Percentiles rank a stretch among this genome's conserved stretches.
phyloP scores from a whole-genome alignment of 176 grass and related monocot genomes.

The Pharus latifolius region DNA sequence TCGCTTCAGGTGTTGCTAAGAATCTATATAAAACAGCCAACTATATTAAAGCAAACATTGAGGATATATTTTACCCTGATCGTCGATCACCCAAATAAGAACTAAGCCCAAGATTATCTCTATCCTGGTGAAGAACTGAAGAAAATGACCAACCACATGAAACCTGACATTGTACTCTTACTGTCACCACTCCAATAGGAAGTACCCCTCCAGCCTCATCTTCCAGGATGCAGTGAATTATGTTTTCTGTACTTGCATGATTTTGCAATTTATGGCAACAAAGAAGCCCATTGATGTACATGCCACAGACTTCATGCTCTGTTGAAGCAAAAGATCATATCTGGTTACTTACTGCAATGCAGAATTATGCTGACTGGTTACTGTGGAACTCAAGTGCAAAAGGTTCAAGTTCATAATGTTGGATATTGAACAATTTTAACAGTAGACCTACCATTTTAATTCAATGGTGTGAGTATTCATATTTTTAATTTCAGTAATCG shows the following conservation, averaged over 20 bases:
- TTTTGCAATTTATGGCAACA: slow-evolving; percentile 15
- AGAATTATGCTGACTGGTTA: background rate
- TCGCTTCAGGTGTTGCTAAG: slow-evolving; percentile 65
- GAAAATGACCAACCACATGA: background rate
- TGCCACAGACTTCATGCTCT: background rate
- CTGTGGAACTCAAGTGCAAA: background rate
- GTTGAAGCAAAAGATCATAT: slow-evolving; percentile 4
- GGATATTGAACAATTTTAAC: too few species aligned
- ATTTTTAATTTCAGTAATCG: too few species aligned
- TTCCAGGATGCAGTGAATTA: background rate
- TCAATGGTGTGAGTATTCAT: too few species aligned
- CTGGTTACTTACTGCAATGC: background rate
- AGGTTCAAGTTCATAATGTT: background rate
- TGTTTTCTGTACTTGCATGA: background rate
- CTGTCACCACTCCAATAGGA: background rate
- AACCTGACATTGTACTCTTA: background rate
- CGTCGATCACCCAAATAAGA: slow-evolving; percentile 62
- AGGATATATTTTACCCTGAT: slow-evolving; percentile 69
- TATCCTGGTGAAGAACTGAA: background rate
- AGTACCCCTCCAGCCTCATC: background rate
- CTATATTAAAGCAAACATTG: slow-evolving; percentile 72
- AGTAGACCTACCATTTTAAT: too few species aligned
- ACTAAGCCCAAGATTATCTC: background rate
- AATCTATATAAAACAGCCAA: slow-evolving; percentile 54
- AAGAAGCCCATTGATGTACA: slow-evolving; percentile 9